Base-by-base conservation (phyloP, 345 rosid species). In the Cardiospermum halicacabum region DNA sequence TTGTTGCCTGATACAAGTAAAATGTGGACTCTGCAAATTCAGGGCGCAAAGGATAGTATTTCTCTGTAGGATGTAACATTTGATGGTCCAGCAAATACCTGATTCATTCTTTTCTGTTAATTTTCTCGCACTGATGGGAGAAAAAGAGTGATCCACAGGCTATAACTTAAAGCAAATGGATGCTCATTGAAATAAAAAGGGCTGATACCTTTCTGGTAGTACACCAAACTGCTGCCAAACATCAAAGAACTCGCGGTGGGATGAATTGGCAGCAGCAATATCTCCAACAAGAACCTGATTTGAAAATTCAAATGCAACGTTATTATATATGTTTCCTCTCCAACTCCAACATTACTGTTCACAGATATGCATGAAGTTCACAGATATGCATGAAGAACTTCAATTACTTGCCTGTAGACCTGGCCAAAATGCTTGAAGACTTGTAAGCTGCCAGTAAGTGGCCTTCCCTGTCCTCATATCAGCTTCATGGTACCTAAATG, bases 381-480 rank as follows among this genome's bases (percentile, higher is more conserved):
- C 3, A 49, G 51, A n/a, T 51, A 30, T 26, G 53, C n/a, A n/a
- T 55, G 8, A 7, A 49, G 45, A 53, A 62, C 66, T 67, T 67
- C 43, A 68, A 45, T 65, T 47, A 68, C 77, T 67, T 71, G 78
- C 98, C 89, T 93, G 98, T 40, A 93, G 82, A 70, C 98, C 97
- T 53, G 98, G 98, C 98, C 98, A 93, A 79, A 93, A 93, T 60
- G 98, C 97, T 83, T 93, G 98, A 76, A 93, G 97, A 77, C 98
- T 93, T 65, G 97, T 93, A 70, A 93, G 90, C 80, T 93, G 98
- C 98, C 98, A 93, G 70, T 93, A 85, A 55, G 98, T 93, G 65
- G 98, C 90, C 74, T 74, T 86, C 75, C 98, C 98, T 18, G 81
- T 93, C 72, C 96, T 89, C 97, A 93, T 90, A 72, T 93, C 94